Evolutionary conservation across 495 filamentous ascomycete genomes (phyloP).

Genomic region (Penicillium goetzii): DNA sequence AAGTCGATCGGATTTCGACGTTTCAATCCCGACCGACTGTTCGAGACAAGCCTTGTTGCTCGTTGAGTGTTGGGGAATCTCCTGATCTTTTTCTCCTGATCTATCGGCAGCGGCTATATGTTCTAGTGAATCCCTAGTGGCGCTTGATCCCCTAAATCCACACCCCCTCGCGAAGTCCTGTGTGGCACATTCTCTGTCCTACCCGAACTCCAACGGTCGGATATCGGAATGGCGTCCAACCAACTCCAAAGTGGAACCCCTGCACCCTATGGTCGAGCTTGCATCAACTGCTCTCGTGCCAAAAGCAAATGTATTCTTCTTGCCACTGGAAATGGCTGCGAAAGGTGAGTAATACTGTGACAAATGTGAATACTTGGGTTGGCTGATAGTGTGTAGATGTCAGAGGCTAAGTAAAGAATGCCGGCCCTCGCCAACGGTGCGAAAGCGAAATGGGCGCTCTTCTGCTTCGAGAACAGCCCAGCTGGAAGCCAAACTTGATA

Average conservation of each 20-base stretch:
- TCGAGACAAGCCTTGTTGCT: constrained; percentile 5
- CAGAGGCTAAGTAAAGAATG: constrained; percentile 51
- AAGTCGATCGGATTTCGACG: constrained; percentile 17
- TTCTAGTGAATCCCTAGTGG: constrained; percentile 10
- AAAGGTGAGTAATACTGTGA: constrained; percentile 42
- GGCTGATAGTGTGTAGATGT: constrained; percentile 45
- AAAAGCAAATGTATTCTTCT: constrained; percentile 60
- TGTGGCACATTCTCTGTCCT: constrained; percentile 2
- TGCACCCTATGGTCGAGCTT: constrained; percentile 53
- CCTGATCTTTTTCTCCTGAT: not conserved
- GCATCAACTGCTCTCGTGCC: constrained; percentile 57
- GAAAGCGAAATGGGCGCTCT: constrained; percentile 38
- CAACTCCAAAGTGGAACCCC: constrained; percentile 26
- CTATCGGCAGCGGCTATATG: constrained; percentile 10
- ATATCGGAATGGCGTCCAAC: constrained; percentile 25
- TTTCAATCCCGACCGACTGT: constrained; percentile 14
- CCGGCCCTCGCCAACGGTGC: constrained; percentile 36
- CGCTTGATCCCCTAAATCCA: not conserved
- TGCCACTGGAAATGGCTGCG: constrained; percentile 42
- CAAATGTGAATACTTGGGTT: not conserved
- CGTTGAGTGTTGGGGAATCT: constrained; percentile 6
- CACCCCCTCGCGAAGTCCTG: not conserved
- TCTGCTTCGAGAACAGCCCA: constrained; percentile 38
- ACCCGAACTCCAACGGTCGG: constrained; percentile 25
- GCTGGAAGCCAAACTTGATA: constrained; percentile 57